Evolutionary conservation across 306 rosid species (phyloP).

Genomic region (Astragalus glycyphyllos): DNA sequence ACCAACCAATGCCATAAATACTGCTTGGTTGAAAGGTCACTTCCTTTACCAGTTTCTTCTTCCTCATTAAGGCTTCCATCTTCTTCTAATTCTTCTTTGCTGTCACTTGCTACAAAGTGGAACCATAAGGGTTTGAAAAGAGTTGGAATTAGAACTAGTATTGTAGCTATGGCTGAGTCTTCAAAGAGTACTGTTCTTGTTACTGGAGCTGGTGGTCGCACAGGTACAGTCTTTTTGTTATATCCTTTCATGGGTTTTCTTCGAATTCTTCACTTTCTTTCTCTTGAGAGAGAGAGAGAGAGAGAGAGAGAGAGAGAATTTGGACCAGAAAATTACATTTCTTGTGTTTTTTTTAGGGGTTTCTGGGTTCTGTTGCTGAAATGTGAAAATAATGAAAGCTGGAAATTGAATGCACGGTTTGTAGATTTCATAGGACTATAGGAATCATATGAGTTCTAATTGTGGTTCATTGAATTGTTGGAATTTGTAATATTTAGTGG

Average conservation of each 20-base stretch:
- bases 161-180: constrained; percentile 73
- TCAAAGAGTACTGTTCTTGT: constrained; percentile 70
- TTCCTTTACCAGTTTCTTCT: constrained; percentile 32
- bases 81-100: constrained; percentile 1
- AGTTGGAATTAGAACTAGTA: constrained; percentile 28
- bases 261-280: constrained; percentile 7
- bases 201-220: constrained; percentile 96
- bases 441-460: neutral
- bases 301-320: constrained; percentile 5
- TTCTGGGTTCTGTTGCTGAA: neutral
- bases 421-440: neutral
- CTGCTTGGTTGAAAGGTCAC: constrained; percentile 24
- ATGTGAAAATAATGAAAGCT: constrained; percentile 11
- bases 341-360: neutral
- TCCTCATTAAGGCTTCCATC: constrained; percentile 39
- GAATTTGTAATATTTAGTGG: neutral
- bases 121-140: constrained; percentile 24
- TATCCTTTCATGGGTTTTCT: constrained; percentile 16
- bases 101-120: neutral
- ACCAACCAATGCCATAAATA: constrained; percentile 63
- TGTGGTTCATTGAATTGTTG: neutral
- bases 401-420: too few species aligned
- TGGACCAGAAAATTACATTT: constrained; percentile 19
- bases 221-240: constrained; percentile 56
- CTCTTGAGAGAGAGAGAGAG: too few species aligned